phyloP scores from a whole-genome alignment of 257 asterid species.

The Misopates orontium region DNA sequence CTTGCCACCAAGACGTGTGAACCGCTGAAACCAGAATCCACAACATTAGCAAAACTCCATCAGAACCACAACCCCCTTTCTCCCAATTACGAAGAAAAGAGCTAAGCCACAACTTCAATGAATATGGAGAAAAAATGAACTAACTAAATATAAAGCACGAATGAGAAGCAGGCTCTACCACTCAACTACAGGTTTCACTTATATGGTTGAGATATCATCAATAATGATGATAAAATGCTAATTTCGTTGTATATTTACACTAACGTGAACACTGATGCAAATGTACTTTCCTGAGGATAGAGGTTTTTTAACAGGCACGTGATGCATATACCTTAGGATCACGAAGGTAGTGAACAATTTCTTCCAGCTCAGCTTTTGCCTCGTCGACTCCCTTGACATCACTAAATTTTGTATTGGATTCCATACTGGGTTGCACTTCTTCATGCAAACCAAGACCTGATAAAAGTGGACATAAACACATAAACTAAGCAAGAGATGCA shows the following conservation, averaged over 20 bases:
- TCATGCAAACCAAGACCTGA: slow-evolving; percentile 87
- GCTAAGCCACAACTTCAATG: background rate
- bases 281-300: slow-evolving; percentile 7
- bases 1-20: slow-evolving; percentile 97
- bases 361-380: slow-evolving; percentile 93
- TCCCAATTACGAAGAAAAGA: background rate
- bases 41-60: slow-evolving; percentile 7
- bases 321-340: slow-evolving; percentile 78
- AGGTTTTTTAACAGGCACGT: slow-evolving; percentile 16
- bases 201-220: background rate
- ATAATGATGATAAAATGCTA: background rate
- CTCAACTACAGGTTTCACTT: background rate
- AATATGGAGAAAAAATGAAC: background rate
- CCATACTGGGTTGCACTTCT: slow-evolving; percentile 85
- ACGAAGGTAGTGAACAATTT: slow-evolving; percentile 95
- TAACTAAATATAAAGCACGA: background rate
- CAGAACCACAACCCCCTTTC: no score
- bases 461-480: slow-evolving; percentile 23
- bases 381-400: slow-evolving; percentile 98
- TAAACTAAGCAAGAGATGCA: slow-evolving; percentile 14
- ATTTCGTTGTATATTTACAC: background rate
- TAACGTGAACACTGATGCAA: background rate
- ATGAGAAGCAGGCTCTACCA: background rate
- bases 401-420: slow-evolving; percentile 76
- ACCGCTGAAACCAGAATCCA: slow-evolving; percentile 54